Percentiles rank a stretch among this genome's conserved stretches.
These are phyloP conservation scores for Saccharomyces pastorianus DNA, from an alignment of 1,139 yeast species.

Conservation along the genomic window DNA sequence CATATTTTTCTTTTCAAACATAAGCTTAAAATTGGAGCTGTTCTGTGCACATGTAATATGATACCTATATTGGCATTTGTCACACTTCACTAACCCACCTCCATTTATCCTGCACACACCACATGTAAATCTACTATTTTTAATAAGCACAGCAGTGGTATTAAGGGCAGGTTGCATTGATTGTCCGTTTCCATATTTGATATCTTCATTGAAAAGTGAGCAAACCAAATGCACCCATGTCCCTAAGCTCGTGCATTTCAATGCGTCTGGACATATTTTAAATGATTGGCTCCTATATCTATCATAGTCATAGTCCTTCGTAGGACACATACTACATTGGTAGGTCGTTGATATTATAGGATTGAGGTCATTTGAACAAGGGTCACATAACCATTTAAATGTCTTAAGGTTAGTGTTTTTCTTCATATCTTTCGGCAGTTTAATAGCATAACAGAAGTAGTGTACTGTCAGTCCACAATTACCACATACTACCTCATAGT, in stretches of 20 bases:
- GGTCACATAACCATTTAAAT: slow-evolving; percentile 71
- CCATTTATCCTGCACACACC: slow-evolving; percentile 35
- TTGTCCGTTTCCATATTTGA: slow-evolving; percentile 37
- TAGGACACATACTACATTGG: slow-evolving; percentile 60
- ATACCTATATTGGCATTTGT: slow-evolving; percentile 35
- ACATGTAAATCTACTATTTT: slow-evolving; percentile 30
- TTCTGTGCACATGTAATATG: slow-evolving; percentile 69
- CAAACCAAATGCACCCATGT: slow-evolving; percentile 81
- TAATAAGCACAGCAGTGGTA: slow-evolving; percentile 10
- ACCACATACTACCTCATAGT: slow-evolving; percentile 39
- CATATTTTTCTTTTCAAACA: slow-evolving; percentile 33
- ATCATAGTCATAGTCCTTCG: slow-evolving; percentile 43
- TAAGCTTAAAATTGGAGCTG: slow-evolving; percentile 37
- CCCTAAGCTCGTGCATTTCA: slow-evolving; percentile 63
- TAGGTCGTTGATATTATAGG: slow-evolving; percentile 54
- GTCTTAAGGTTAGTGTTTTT: neutral
- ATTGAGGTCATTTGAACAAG: slow-evolving; percentile 62
- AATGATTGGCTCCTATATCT: slow-evolving; percentile 38
- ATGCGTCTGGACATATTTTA: slow-evolving; percentile 49
- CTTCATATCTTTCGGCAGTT: neutral
- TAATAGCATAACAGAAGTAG: slow-evolving; percentile 57
- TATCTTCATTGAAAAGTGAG: slow-evolving; percentile 46
- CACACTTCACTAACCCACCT: slow-evolving; percentile 41
- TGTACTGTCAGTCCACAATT: slow-evolving; percentile 72
- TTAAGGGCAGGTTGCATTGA: slow-evolving; percentile 41